These are phyloP conservation scores for Aciculoconidium aculeatum DNA, from an alignment of 805 yeast genomes.

Conservation along the genomic window DNA sequence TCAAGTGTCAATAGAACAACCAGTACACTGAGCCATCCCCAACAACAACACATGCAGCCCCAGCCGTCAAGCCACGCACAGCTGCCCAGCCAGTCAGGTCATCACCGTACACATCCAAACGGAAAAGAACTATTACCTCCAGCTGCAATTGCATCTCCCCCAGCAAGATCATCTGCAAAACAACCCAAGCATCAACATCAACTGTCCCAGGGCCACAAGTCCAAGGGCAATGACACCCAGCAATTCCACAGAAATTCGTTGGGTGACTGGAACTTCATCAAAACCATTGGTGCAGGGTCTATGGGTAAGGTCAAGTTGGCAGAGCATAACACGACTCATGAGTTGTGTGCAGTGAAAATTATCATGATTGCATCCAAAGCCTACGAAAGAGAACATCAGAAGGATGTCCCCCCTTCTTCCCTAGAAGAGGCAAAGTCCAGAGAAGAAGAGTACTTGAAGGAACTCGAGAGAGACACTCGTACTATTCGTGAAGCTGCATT, in stretches of 20 bases:
- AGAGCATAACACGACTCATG: constrained; percentile 71
- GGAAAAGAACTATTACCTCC: constrained; percentile 27
- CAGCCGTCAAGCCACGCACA: too few species aligned
- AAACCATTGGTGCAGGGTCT: constrained; percentile 96
- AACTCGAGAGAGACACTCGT: constrained; percentile 83
- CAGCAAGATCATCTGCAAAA: constrained; percentile 6
- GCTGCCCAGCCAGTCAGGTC: constrained; percentile 3
- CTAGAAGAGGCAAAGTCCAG: constrained; percentile 53
- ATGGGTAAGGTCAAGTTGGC: constrained; percentile 99
- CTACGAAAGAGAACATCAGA: constrained; percentile 64
- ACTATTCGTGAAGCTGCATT: constrained; percentile 94
- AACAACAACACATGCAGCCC: constrained; percentile 6
- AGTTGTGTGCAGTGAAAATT: constrained; percentile 87
- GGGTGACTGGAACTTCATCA: constrained; percentile 95
- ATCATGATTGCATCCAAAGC: constrained; percentile 84
- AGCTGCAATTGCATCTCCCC: constrained; percentile 19
- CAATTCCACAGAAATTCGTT: constrained; percentile 80
- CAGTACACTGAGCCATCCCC: too few species aligned
- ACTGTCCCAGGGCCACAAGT: constrained; percentile 1
- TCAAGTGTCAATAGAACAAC: too few species aligned
- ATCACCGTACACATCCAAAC: neutral
- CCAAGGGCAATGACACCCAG: constrained; percentile 15
- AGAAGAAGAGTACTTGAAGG: constrained; percentile 71
- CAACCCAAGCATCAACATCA: constrained; percentile 5
- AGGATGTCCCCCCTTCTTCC: constrained; percentile 60